phyloP scores from a whole-genome alignment of 148 eudicot genomes.

The Heliamphora exappendiculata region DNA sequence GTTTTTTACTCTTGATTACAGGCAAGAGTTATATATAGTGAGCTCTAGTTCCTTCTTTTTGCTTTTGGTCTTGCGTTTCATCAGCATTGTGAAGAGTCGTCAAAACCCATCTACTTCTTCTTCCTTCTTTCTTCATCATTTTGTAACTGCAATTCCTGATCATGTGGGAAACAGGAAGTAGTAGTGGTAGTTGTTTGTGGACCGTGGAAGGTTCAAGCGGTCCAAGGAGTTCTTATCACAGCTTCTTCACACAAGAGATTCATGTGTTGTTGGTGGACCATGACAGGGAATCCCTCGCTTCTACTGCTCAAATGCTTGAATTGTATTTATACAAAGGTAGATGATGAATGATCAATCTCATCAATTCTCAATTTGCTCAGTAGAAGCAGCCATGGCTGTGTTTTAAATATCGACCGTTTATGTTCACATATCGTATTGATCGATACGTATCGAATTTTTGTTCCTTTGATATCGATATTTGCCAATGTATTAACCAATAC shows the following conservation, averaged over 20 bases:
- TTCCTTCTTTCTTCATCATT: too few relatives aligned
- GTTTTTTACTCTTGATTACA: too few relatives aligned
- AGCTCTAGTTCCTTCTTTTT: too few relatives aligned
- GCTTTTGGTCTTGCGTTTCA: too few relatives aligned
- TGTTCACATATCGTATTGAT: too few relatives aligned
- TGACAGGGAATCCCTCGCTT: background rate
- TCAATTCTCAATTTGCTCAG: background rate
- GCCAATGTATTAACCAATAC: too few relatives aligned
- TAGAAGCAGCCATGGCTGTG: background rate
- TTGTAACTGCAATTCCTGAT: background rate
- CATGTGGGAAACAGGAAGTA: constrained; percentile 8
- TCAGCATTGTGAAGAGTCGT: too few relatives aligned
- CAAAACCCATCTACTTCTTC: too few relatives aligned
- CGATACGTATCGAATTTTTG: too few relatives aligned
- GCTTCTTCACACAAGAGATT: background rate
- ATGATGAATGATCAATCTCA: background rate
- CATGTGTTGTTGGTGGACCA: constrained; percentile 10
- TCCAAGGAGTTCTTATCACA: background rate
- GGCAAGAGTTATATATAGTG: too few relatives aligned
- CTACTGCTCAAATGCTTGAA: background rate
- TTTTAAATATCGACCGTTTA: too few relatives aligned
- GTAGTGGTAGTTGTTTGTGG: background rate
- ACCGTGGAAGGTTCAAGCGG: background rate
- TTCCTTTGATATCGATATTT: too few relatives aligned
- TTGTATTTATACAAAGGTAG: constrained; percentile 8